Evolutionary conservation across 805 yeast genomes (phyloP), one percentile per base, ranked within the genome.

Genomic region (Pichia rugopelliculosa): DNA sequence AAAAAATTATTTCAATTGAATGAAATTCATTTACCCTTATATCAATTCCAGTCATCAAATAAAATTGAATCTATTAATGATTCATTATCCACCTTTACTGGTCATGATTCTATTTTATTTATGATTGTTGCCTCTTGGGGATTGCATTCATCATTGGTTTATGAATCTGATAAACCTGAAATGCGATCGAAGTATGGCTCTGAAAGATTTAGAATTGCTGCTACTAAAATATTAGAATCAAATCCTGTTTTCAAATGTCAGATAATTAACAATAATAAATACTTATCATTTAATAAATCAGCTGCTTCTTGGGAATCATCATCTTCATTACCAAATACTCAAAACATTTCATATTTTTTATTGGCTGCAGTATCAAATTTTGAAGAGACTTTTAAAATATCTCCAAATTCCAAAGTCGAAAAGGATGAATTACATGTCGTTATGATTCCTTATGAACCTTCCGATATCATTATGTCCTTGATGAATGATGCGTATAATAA

Each of bases 91-190:
- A 15, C 11, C 21, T 27, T 46, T 15, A 8, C 30, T 7, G 3
- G 26, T 15, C 17, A 62, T 66, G 8, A 24, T 5, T 23, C 43
- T 4, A 21, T 39, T 7, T 56, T 59, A 45, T 70, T 81, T 58
- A 50, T 76, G 17, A 87, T 87, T 2, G 95, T 89, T 10, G 71
- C 79, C 0, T 85, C 96, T 0, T 81, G 95, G 87, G 95, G 84
- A 0, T 77, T 88, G 53, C 97, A 90, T 64, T 88, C 96, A 2
- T 77, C 89, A 4, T 64, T 90, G 43, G 89, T 90, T 2, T 90
- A 90, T 26, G 84, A 84, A 48, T 79, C 90, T 45, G 91, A 87
- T 53, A 71, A 80, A 0, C 80, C 82, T 0, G 84, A 82, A 54
- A 66, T 84, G 61, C 70, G 89, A 25, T 3, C 25, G 12, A 70